These are phyloP conservation scores for Massarina eburnea DNA, from an alignment of 2,329 filamentous ascomycete genomes.

Conservation along the genomic window DNA sequence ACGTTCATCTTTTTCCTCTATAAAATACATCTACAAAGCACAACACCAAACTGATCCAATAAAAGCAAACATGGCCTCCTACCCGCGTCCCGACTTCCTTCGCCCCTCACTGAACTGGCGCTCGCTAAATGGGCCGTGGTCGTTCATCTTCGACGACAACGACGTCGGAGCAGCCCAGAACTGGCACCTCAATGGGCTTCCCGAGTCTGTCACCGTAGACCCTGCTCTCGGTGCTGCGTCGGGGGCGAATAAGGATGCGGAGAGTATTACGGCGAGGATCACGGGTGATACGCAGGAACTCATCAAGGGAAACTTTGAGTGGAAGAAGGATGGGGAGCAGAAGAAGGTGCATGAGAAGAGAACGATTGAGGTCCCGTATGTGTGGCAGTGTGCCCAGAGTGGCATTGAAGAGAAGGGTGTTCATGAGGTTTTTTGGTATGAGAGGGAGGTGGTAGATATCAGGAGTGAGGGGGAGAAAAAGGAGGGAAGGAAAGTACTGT, in stretches of 20 bases:
- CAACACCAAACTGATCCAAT: neutral
- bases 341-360: constrained; percentile 47
- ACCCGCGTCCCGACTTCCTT: constrained; percentile 67
- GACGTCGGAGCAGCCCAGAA: constrained; percentile 56
- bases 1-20: no score
- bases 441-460: constrained; percentile 55
- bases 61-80: constrained; percentile 25
- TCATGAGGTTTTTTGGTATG: constrained; percentile 70
- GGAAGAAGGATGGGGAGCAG: constrained; percentile 31
- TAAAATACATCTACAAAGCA: neutral
- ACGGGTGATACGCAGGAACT: constrained; percentile 53
- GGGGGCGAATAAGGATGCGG: constrained; percentile 20
- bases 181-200: constrained; percentile 59
- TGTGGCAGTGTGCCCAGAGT: constrained; percentile 66
- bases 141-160: constrained; percentile 66
- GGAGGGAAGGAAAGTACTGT: constrained; percentile 46
- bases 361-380: constrained; percentile 64
- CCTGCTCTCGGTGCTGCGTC: constrained; percentile 11
- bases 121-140: constrained; percentile 65
- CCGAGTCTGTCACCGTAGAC: constrained; percentile 40
- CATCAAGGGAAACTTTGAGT: constrained; percentile 46
- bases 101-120: constrained; percentile 58
- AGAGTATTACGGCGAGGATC: constrained; percentile 51
- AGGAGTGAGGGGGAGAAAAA: constrained; percentile 48
- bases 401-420: constrained; percentile 63